A percentile compares a stretch with the other conserved stretches of the same genome.
Conservation (phyloP, 768 basidiomycete species). For the Russula foetens region DNA sequence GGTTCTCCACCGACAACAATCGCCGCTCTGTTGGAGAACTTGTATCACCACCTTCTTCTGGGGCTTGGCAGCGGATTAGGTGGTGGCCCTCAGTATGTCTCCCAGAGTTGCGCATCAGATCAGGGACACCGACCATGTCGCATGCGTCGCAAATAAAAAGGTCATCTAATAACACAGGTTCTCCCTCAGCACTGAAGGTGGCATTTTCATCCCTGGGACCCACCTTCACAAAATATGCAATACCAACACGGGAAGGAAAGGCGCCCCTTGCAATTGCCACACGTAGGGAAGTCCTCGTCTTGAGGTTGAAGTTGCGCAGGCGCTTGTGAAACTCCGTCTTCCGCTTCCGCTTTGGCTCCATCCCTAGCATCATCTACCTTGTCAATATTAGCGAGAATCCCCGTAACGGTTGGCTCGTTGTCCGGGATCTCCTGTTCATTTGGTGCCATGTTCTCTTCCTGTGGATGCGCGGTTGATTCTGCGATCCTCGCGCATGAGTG, state of each 20-base stretch:
- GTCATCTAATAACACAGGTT: too few species aligned
- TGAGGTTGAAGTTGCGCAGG: too few species aligned
- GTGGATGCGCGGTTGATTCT: background rate
- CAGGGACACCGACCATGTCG: constrained; percentile 3
- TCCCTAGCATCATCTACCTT: too few species aligned
- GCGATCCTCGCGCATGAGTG: background rate
- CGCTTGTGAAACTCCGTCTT: background rate
- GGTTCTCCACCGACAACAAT: background rate
- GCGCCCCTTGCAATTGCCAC: constrained; percentile 20
- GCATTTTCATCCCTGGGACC: too few species aligned
- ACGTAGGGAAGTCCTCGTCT: constrained; percentile 12
- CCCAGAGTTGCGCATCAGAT: background rate
- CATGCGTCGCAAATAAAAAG: constrained; percentile 19
- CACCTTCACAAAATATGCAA: constrained; percentile 26
- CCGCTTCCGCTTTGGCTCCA: too few species aligned
- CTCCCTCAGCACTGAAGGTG: background rate
- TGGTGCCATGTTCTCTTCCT: background rate
- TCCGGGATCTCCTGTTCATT: too few species aligned
- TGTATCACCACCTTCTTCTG: background rate
- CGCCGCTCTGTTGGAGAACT: background rate
- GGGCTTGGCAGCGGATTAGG: constrained; percentile 6
- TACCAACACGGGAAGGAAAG: constrained; percentile 28
- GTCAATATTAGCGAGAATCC: too few species aligned
- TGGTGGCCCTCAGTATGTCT: background rate
- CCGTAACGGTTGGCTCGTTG: too few species aligned